phyloP scores from a whole-genome alignment of 2,329 filamentous ascomycete species.

The Fusarium protoensiforme region DNA sequence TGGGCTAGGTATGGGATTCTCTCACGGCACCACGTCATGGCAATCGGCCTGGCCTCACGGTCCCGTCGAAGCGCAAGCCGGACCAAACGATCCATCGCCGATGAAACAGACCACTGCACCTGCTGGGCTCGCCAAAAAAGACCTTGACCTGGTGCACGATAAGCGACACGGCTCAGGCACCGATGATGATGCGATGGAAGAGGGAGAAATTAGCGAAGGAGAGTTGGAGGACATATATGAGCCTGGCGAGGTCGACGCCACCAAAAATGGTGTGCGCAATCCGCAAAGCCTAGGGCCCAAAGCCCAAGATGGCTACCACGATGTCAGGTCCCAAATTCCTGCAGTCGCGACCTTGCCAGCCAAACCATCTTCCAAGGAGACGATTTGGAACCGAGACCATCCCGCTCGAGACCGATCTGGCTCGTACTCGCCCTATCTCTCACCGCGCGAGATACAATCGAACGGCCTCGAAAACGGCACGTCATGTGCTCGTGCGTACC shows the following conservation, averaged over 20 bases:
- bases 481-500: constrained; percentile 20
- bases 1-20: constrained; percentile 46
- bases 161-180: background rate
- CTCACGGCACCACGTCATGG: constrained; percentile 24
- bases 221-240: constrained; percentile 70
- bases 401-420: constrained; percentile 57
- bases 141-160: background rate
- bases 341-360: background rate
- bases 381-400: constrained; percentile 4
- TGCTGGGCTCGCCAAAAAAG: background rate
- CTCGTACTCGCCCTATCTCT: constrained; percentile 65
- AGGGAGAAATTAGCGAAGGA: constrained; percentile 81
- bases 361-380: background rate
- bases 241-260: constrained; percentile 42
- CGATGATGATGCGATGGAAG: constrained; percentile 60
- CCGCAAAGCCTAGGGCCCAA: background rate
- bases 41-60: constrained; percentile 28
- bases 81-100: background rate
- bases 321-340: background rate
- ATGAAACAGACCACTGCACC: background rate
- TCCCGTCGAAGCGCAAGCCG: background rate
- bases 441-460: constrained; percentile 57
- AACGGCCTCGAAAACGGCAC: constrained; percentile 20
- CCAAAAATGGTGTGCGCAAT: background rate
- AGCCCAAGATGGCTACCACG: background rate